phyloP scores from a whole-genome alignment of 1,284 basidiomycete species.

The Marasmius sp. region DNA sequence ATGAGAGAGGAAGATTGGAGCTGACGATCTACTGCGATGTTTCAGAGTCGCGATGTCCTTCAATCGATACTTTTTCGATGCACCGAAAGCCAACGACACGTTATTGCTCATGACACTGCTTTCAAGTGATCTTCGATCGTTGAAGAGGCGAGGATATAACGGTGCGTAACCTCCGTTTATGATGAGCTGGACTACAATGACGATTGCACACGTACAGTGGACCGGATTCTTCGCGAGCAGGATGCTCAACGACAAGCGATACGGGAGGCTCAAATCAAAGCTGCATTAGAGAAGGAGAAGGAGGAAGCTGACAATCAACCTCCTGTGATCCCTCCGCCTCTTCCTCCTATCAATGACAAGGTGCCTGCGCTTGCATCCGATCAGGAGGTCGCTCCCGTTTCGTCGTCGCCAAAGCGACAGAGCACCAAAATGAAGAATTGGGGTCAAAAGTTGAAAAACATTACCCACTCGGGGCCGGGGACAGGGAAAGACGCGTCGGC shows the following conservation, averaged over 20 bases:
- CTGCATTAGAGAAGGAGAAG: conserved; percentile 25
- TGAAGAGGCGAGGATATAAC: conserved; percentile 87
- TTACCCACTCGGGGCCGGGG: background rate
- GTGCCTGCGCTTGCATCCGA: background rate
- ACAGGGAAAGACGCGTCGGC: background rate
- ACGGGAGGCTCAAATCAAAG: conserved; percentile 41
- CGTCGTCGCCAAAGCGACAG: background rate
- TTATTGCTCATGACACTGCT: conserved; percentile 92
- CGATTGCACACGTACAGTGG: conserved; percentile 51
- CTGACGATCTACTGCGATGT: conserved; percentile 2
- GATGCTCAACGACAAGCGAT: conserved; percentile 69
- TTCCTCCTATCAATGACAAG: background rate
- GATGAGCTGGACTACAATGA: too few species aligned
- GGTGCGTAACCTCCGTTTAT: conserved; percentile 38
- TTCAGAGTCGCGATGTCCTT: conserved; percentile 77
- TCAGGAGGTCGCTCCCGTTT: background rate
- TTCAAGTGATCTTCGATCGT: conserved; percentile 81
- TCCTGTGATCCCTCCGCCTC: background rate
- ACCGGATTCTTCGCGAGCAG: conserved; percentile 88
- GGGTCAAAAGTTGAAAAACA: background rate
- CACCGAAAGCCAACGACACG: conserved; percentile 78
- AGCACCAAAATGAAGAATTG: background rate
- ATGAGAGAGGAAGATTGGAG: background rate
- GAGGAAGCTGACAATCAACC: conserved; percentile 11
- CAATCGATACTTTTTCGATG: conserved; percentile 74